phyloP scores from a whole-genome alignment of 768 basidiomycete genomes.

The Mycena capillaripes region DNA sequence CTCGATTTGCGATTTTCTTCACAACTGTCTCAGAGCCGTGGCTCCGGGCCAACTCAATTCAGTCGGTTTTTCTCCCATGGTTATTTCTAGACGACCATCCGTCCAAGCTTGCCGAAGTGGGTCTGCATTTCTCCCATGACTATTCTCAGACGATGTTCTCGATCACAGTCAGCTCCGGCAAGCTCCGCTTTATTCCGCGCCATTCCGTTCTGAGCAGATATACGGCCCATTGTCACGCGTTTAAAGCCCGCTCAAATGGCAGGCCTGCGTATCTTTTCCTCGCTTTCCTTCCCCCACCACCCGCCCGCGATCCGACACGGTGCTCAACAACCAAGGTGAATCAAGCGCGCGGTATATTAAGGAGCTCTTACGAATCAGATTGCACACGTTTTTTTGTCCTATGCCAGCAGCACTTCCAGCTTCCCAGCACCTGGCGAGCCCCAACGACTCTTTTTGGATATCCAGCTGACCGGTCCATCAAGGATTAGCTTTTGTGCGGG shows the following conservation, averaged over 20 bases:
- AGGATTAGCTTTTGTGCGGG: too few species aligned
- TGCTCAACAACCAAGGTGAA: too few species aligned
- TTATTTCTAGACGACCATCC: neutral
- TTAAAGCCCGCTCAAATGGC: too few species aligned
- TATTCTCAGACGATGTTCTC: neutral
- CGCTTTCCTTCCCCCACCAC: too few species aligned
- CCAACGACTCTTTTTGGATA: neutral
- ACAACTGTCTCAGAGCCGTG: neutral
- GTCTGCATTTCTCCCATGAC: neutral
- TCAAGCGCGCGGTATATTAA: neutral
- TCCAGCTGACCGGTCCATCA: too few species aligned
- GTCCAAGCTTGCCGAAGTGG: neutral
- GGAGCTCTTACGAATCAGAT: constrained; percentile 1
- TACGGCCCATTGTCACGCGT: too few species aligned
- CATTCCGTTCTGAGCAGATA: neutral
- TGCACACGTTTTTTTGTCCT: neutral
- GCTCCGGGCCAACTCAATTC: neutral
- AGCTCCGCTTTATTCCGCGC: neutral
- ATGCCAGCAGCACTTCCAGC: neutral
- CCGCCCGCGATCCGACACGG: too few species aligned
- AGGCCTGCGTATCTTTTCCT: too few species aligned
- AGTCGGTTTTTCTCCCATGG: neutral
- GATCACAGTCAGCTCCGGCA: neutral
- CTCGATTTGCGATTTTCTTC: neutral
- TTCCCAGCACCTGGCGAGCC: neutral